Percentiles rank a stretch among this genome's conserved stretches.
phyloP scores from a whole-genome alignment of 176 grass and related monocot genomes.

The Bothriochloa decipiens region DNA sequence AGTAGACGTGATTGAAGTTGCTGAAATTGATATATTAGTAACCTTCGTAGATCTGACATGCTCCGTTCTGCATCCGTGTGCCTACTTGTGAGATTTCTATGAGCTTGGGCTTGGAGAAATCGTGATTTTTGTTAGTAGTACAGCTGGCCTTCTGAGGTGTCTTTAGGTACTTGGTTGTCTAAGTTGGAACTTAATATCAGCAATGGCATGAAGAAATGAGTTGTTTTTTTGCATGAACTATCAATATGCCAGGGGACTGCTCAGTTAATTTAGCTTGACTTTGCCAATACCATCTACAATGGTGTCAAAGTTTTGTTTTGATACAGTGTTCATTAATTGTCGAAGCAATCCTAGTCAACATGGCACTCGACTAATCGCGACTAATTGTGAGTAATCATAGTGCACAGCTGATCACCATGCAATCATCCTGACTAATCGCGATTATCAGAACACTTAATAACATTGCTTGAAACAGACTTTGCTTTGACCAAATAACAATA shows the following conservation, averaged over 20 bases:
- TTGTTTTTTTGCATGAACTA: background rate
- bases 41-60: slow-evolving; percentile 1
- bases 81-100: background rate
- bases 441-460: too few relatives aligned
- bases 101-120: slow-evolving; percentile 10
- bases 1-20: slow-evolving; percentile 24
- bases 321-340: slow-evolving; percentile 12
- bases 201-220: background rate
- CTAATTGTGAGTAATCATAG: too few relatives aligned
- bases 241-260: background rate
- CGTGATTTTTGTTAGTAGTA: background rate
- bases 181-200: background rate
- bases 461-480: background rate
- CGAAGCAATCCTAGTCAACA: background rate
- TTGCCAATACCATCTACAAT: background rate
- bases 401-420: too few relatives aligned
- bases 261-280: slow-evolving; percentile 14
- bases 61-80: background rate
- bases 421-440: too few relatives aligned
- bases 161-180: background rate
- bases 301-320: background rate
- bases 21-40: slow-evolving; percentile 1
- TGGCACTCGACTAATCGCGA: too few relatives aligned
- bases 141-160: background rate
- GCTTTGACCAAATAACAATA: slow-evolving; percentile 27